Conservation (phyloP, 257 asterid genomes). For the Solanum chaucha region DNA sequence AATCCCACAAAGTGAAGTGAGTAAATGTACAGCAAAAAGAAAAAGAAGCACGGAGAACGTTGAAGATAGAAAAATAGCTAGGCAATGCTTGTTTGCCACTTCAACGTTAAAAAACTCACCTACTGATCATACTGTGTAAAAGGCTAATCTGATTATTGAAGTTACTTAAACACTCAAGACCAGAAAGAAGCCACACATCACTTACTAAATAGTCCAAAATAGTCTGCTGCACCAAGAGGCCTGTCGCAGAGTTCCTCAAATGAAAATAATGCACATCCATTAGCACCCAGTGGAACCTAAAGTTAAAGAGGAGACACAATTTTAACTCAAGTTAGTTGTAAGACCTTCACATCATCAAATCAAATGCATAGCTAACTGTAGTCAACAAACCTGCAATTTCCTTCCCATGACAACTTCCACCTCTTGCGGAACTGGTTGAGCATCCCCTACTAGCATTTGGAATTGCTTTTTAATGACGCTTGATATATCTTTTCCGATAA, state of each 20-base stretch:
- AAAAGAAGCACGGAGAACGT: neutral
- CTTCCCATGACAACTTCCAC: conserved; percentile 97
- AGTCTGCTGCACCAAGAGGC: conserved; percentile 99
- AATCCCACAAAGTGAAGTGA: neutral
- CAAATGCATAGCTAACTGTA: neutral
- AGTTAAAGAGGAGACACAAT: neutral
- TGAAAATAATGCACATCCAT: conserved; percentile 80
- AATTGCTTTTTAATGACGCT: conserved; percentile 60
- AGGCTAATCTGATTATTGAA: neutral
- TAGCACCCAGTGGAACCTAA: conserved; percentile 80
- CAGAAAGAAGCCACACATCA: neutral
- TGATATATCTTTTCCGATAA: conserved; percentile 43
- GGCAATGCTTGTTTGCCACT: neutral
- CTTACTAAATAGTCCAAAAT: conserved; percentile 80
- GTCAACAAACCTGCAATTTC: conserved; percentile 47
- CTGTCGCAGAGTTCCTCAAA: conserved; percentile 86
- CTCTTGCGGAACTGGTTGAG: conserved; percentile 50
- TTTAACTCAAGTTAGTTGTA: neutral
- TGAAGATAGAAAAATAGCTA: neutral
- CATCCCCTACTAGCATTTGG: conserved; percentile 48
- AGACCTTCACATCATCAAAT: neutral
- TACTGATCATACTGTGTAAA: neutral
- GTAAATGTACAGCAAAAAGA: neutral
- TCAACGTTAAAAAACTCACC: neutral
- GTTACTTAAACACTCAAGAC: neutral